phyloP scores from a whole-genome alignment of 768 basidiomycete species.

The Tylopilus rubrobrunneus region DNA sequence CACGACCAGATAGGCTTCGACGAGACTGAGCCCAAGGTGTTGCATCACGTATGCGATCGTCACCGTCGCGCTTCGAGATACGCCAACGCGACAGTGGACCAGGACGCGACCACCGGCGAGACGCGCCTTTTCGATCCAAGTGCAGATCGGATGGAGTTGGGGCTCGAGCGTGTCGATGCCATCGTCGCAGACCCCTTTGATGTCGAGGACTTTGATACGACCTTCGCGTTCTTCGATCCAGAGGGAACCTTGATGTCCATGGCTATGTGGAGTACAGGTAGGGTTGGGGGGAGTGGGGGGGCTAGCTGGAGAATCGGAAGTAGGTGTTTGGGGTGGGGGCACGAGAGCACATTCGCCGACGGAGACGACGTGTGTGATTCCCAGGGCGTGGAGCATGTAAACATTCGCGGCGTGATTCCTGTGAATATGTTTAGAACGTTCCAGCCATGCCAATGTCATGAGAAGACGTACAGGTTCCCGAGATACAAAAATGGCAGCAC shows the following conservation, averaged over 20 bases:
- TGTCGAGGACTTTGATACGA: slow-evolving; percentile 85
- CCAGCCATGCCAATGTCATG: background rate
- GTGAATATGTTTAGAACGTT: slow-evolving; percentile 1
- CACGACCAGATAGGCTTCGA: slow-evolving; percentile 92
- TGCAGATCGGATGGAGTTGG: slow-evolving; percentile 82
- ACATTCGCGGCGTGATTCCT: slow-evolving; percentile 94
- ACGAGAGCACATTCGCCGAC: slow-evolving; percentile 93
- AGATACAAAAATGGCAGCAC: slow-evolving; percentile 91
- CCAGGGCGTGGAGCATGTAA: slow-evolving; percentile 92
- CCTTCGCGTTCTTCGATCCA: slow-evolving; percentile 89
- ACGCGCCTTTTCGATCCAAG: slow-evolving; percentile 89
- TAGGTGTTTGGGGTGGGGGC: slow-evolving; percentile 57
- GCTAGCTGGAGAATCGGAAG: background rate
- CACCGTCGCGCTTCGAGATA: slow-evolving; percentile 90
- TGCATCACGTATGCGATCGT: slow-evolving; percentile 99
- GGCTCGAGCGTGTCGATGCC: slow-evolving; percentile 93
- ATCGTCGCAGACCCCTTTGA: slow-evolving; percentile 92
- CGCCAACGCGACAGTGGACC: slow-evolving; percentile 99
- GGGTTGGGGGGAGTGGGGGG: too few relatives aligned
- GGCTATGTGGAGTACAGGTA: slow-evolving; percentile 35
- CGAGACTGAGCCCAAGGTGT: slow-evolving; percentile 76
- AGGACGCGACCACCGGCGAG: slow-evolving; percentile 82
- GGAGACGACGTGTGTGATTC: slow-evolving; percentile 95
- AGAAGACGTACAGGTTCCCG: slow-evolving; percentile 79
- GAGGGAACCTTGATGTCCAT: slow-evolving; percentile 63